These are phyloP conservation scores for Apiospora rasikravindrae DNA, from an alignment of 2,329 filamentous ascomycete genomes.

Conservation along the genomic window DNA sequence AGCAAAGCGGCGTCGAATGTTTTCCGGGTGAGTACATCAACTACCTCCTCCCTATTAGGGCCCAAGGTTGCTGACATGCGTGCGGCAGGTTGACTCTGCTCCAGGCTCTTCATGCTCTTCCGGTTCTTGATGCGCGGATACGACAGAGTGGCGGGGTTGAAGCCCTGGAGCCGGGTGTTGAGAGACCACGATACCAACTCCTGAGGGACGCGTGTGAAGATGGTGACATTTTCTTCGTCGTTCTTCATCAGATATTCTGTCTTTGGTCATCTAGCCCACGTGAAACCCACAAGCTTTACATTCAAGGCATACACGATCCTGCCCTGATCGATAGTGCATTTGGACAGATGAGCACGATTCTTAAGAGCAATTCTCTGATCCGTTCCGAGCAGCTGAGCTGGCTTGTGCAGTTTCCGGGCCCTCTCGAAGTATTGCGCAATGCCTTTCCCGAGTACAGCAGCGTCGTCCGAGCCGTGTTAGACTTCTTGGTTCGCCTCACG, in stretches of 20 bases:
- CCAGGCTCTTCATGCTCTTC: slow-evolving; percentile 24
- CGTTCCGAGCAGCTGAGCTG: slow-evolving; percentile 35
- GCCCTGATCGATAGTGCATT: slow-evolving; percentile 42
- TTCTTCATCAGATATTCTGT: slow-evolving; percentile 70
- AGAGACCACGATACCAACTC: slow-evolving; percentile 56
- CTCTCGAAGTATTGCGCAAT: slow-evolving; percentile 25
- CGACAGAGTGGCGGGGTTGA: slow-evolving; percentile 26
- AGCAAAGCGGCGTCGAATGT: slow-evolving; percentile 35
- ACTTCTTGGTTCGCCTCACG: slow-evolving; percentile 51
- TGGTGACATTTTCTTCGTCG: slow-evolving; percentile 67
- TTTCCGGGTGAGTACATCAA: slow-evolving; percentile 29
- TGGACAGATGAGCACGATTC: slow-evolving; percentile 39
- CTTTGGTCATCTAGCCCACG: slow-evolving; percentile 51
- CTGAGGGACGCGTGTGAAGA: slow-evolving; percentile 60
- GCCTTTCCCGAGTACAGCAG: slow-evolving; percentile 27
- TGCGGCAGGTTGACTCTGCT: slow-evolving; percentile 26
- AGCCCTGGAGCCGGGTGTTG: slow-evolving; percentile 40
- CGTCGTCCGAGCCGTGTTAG: slow-evolving; percentile 43
- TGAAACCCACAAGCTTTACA: slow-evolving; percentile 43
- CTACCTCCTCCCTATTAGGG: neutral
- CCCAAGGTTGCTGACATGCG: neutral
- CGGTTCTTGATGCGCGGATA: slow-evolving; percentile 25
- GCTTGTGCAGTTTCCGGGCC: slow-evolving; percentile 44
- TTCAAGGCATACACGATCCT: slow-evolving; percentile 32
- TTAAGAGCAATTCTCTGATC: slow-evolving; percentile 45